These are phyloP conservation scores for Dothideomycetes sp. DNA, from an alignment of 2,329 filamentous ascomycete genomes.

Conservation along the genomic window DNA sequence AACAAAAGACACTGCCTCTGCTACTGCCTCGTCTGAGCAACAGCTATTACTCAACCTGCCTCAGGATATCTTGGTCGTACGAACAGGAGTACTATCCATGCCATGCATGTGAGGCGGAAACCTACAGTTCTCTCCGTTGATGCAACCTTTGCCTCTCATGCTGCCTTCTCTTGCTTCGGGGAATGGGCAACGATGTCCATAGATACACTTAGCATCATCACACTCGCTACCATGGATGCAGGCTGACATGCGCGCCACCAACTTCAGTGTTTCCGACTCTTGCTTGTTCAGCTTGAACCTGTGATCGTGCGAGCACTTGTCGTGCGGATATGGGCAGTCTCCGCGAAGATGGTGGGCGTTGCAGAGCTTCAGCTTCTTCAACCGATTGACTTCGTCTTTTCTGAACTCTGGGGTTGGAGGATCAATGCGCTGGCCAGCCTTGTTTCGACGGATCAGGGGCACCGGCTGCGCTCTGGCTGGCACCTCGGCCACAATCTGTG, in stretches of 20 bases:
- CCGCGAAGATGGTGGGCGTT: slow-evolving; percentile 52
- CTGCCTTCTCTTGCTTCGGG: slow-evolving; percentile 30
- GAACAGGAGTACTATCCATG: slow-evolving; percentile 49
- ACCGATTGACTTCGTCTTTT: slow-evolving; percentile 47
- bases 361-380: slow-evolving; percentile 56
- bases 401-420: slow-evolving; percentile 38
- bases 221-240: slow-evolving; percentile 50
- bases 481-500: background rate
- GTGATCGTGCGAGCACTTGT: slow-evolving; percentile 47
- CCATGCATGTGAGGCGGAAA: slow-evolving; percentile 50
- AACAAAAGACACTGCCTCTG: background rate
- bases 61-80: slow-evolving; percentile 32
- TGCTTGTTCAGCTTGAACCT: slow-evolving; percentile 39
- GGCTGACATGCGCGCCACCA: slow-evolving; percentile 54
- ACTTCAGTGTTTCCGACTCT: slow-evolving; percentile 46
- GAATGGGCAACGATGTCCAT: slow-evolving; percentile 54
- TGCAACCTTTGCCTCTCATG: slow-evolving; percentile 45
- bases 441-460: slow-evolving; percentile 47
- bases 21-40: background rate
- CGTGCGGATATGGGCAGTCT: slow-evolving; percentile 45
- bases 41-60: too few species aligned
- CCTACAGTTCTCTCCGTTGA: slow-evolving; percentile 49
- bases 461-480: slow-evolving; percentile 5
- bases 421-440: slow-evolving; percentile 51
- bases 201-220: slow-evolving; percentile 52